Evolutionary conservation across 495 filamentous ascomycete genomes (phyloP), one percentile per base, ranked within the genome.

Genomic region (Rusavskia elegans): DNA sequence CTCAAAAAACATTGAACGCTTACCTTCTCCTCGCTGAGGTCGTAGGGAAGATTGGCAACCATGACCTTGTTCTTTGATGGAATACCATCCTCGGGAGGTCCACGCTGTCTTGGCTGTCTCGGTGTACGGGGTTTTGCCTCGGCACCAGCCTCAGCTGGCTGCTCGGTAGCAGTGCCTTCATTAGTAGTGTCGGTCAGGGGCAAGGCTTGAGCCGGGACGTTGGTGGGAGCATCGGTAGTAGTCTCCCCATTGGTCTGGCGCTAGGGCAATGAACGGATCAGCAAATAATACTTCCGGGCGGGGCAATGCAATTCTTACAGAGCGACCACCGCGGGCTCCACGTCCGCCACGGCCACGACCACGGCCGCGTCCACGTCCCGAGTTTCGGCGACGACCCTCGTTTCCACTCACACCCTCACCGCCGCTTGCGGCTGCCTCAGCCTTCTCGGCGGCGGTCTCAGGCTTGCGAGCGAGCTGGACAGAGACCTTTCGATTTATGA

Each of bases 41-140:
- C 92, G 66, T 98, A 98, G 19, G 92, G 92, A 20, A 98, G 78
- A 75, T 98, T 98, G 58, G 92, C 92, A 59, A 98, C 92, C 92
- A 98, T 98, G 71, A 98, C 88, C 83, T 98, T 98, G 72, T 83
- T 98, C 81, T 95, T 94, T 68, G 89, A 95, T 13, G 93, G 87
- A 61, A 98, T 88, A 55, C 92, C 92, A 68, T 98, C 93, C 67
- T 95, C 92, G 23, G 92, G 92, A 45, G 92, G 92, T 41, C 92
- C 92, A 64, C 92, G 89, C 76, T 95, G 74, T 64, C 74, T 72
- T 62, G 75, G 73, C 55, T 68, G 63, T 50, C 71, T 72, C 35
- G 69, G 67, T 53, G 63, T 65, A 61, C 68, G 70, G 53, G 69
- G 56, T 66, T 77, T 75, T 45, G 61, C 63, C 35, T 64, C 61